These are phyloP conservation scores for Niveomyces coronatus DNA, from an alignment of 2,329 filamentous ascomycete species.

Conservation along the genomic window DNA sequence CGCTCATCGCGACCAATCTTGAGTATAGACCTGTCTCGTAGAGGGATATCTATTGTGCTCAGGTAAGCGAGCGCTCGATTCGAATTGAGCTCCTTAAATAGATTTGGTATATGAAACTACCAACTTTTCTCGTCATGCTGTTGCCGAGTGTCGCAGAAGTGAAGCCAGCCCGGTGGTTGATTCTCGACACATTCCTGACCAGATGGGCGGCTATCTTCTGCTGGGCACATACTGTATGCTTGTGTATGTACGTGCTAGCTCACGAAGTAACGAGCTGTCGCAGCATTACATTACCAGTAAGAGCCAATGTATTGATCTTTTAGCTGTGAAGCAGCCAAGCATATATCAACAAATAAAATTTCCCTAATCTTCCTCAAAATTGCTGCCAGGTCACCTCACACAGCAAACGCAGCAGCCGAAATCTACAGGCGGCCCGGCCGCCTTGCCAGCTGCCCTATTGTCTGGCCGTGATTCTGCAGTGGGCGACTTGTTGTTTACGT, in stretches of 20 bases:
- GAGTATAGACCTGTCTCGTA: conserved; percentile 6
- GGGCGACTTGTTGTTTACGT: no score
- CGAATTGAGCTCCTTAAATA: background rate
- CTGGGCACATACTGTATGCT: conserved; percentile 1
- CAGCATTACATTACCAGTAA: background rate
- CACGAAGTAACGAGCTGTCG: background rate
- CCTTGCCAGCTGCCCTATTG: no score
- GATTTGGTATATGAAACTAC: background rate
- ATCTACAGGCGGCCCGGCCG: no score
- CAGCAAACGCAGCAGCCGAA: no score
- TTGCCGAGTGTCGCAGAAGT: background rate
- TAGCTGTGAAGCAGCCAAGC: no score
- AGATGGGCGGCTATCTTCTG: background rate
- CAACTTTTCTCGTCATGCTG: conserved; percentile 1
- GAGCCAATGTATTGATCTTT: no score
- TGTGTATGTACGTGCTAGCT: conserved; percentile 2
- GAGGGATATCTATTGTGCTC: conserved; percentile 7
- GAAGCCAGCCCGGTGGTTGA: conserved; percentile 5
- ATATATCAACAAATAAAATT: no score
- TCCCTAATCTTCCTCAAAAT: no score
- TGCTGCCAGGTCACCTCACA: no score
- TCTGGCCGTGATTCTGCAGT: no score
- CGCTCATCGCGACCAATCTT: conserved; percentile 10
- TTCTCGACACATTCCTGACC: no score
- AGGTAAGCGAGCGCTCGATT: conserved; percentile 10